Base-by-base conservation (phyloP, 257 asterid genomes). In the Solanum chilense region DNA sequence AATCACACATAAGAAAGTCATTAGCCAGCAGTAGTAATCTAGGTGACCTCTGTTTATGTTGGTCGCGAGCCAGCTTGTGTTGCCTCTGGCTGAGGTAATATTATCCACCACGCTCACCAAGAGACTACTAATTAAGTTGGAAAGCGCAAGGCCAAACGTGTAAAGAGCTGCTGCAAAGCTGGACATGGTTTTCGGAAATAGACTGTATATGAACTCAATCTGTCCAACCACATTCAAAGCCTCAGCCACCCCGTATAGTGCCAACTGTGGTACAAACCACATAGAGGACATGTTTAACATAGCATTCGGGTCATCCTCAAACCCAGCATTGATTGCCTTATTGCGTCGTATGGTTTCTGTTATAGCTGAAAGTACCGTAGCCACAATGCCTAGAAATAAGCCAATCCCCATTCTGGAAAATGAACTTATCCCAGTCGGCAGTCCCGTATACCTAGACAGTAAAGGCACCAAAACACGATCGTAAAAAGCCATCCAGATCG, bases 111-210 rank as follows among this genome's bases (percentile, higher is more conserved):
- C 3, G 14, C 35, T 74, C 74, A 89, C 89, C 82, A 89, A 42
- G 56, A 87, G n/a, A 60, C 85, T 86, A 35, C 58, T 85, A 4
- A 74, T 60, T 18, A 85, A 18, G 86, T 11, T 68, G 16, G 90
- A n/a, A n/a, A 88, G 10, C 37, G 89, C 87, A 83, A 74, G 8
- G 64, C 71, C 87, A 29, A 86, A 9, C 3, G 76, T 21, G 47
- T 29, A 86, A 18, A 86, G 5, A 33, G 86, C 88, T 10, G 80
- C 83, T 9, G 87, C 89, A 86, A 86, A 60, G 47, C 91, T 89
- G 31, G 91, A 82, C 89, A 89, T 89, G 47, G 41, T 83, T 83
- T 73, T 86, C 1, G 89, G 91, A 13, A 89, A 75, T 39, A 33
- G 86, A 2, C 66, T 20, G 89, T 89, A 86, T n/a, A 81, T 60